phyloP scores from a whole-genome alignment of 2,329 filamentous ascomycete genomes.

The Davidsoniella neocaledoniae region DNA sequence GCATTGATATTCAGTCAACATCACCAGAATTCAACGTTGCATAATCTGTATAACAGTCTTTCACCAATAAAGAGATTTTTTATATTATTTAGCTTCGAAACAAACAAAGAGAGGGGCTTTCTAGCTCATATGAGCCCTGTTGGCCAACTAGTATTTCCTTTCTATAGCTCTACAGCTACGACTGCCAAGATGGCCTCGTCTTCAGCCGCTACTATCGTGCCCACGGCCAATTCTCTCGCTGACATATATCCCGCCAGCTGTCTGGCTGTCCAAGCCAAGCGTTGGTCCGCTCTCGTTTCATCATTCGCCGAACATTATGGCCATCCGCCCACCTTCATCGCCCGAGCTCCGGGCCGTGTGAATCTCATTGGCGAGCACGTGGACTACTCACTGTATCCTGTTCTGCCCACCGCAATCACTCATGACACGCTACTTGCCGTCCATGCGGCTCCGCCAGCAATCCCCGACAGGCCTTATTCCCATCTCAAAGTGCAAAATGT shows the following conservation, averaged over 20 bases:
- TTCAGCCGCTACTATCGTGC: conserved; percentile 31
- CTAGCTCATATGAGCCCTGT: too few species aligned
- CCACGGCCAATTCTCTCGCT: conserved; percentile 54
- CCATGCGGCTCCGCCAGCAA: conserved; percentile 30
- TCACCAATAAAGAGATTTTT: too few species aligned
- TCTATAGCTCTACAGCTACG: not conserved
- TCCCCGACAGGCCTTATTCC: conserved; percentile 26
- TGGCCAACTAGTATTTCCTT: not conserved
- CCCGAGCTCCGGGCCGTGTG: conserved; percentile 81
- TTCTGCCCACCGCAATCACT: conserved; percentile 87
- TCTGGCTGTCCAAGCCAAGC: conserved; percentile 44
- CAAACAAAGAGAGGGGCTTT: too few species aligned
- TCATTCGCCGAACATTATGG: conserved; percentile 57
- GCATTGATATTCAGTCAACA: too few species aligned
- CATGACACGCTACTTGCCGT: conserved; percentile 84
- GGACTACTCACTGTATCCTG: conserved; percentile 93
- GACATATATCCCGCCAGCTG: conserved; percentile 73
- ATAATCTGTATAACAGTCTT: too few species aligned
- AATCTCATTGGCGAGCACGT: conserved; percentile 99
- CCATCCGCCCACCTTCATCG: conserved; percentile 58
- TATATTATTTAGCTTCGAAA: too few species aligned
- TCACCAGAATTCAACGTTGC: too few species aligned
- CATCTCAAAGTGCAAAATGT: conserved; percentile 52
- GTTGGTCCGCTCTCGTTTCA: conserved; percentile 60
- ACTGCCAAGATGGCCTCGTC: too few species aligned